Evolutionary conservation across 2,329 filamentous ascomycete species (phyloP), one percentile per base, ranked within the genome.

Genomic region (Dichotomopilus funicola): DNA sequence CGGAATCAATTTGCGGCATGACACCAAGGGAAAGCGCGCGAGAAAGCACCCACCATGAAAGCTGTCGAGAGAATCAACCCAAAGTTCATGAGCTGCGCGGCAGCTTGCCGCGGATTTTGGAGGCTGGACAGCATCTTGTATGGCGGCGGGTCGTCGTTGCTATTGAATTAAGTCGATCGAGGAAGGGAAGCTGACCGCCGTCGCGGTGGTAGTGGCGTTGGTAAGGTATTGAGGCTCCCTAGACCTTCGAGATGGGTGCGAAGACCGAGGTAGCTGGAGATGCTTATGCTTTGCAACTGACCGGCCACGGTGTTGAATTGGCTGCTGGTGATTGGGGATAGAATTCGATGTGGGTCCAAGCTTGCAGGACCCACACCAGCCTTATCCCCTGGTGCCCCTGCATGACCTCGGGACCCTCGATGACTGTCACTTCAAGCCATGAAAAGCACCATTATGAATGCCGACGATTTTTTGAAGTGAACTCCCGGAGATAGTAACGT

Each of bases 1-100:
- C 40, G 11, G 11, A 13, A 42, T 13, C 40, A 6, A 42, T 8
- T 5, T 42, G 7, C 13, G 19, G 19, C 19, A 27, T 27, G 19
- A 11, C 40, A 42, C 40, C 11, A 12, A 42, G 13, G 40, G 6
- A n/a, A 6, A 6, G 40, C 11, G 10, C 37, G 37, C 6, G 51
- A 1, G 31, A 1, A 34, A n/a, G 10, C 40, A 61, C 76, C 59
- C 65, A 83, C 84, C 91, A 96, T 96, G 69, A 96, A 96, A 1
- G 91, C 91, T 1, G 89, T 94, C 8, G 87, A 91, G 50, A 96
- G 82, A 59, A 96, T 89, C 61, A 96, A 83, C 55, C 86, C 90
- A 71, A 96, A 96, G 75, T 95, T 95, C 68, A 96, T 83, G 63
- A 92, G 72, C 77, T 95, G 90, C 49, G 83, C 79, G 65, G 90